Conservation (phyloP, 257 asterid species). For the Nicotiana tomentosiformis region DNA sequence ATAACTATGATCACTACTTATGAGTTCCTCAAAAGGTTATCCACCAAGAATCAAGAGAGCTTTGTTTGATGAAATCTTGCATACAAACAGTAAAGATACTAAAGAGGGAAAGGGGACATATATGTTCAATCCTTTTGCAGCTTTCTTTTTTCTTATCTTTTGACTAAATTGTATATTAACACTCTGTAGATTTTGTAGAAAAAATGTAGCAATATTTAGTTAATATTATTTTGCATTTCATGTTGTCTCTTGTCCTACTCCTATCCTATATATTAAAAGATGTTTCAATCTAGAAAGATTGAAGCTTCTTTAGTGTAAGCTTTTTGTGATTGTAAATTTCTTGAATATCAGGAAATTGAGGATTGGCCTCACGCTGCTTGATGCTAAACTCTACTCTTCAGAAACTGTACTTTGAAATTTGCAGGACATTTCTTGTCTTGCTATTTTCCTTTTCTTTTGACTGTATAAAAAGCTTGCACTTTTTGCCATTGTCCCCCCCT, state of each 20-base stretch:
- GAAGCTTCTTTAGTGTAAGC: background rate
- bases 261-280: background rate
- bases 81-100: background rate
- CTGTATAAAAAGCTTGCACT: no score
- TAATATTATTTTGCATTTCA: background rate
- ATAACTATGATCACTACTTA: slow-evolving; percentile 95
- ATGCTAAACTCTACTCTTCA: background rate
- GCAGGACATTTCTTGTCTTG: no score
- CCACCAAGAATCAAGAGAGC: slow-evolving; percentile 65
- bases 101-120: background rate
- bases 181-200: background rate
- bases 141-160: background rate
- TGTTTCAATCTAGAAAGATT: background rate
- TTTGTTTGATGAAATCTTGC: slow-evolving; percentile 27
- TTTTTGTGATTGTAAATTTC: background rate
- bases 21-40: slow-evolving; percentile 85
- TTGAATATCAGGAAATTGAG: background rate
- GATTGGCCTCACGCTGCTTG: background rate
- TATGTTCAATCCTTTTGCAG: background rate
- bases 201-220: background rate
- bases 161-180: background rate
- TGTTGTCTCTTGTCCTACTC: background rate
- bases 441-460: no score
- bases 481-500: no score
- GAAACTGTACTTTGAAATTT: background rate